Percentiles rank a stretch among this genome's conserved stretches.
Evolutionary conservation across 176 grass and related monocot species (phyloP).

Genomic region (Alloteropsis semialata): DNA sequence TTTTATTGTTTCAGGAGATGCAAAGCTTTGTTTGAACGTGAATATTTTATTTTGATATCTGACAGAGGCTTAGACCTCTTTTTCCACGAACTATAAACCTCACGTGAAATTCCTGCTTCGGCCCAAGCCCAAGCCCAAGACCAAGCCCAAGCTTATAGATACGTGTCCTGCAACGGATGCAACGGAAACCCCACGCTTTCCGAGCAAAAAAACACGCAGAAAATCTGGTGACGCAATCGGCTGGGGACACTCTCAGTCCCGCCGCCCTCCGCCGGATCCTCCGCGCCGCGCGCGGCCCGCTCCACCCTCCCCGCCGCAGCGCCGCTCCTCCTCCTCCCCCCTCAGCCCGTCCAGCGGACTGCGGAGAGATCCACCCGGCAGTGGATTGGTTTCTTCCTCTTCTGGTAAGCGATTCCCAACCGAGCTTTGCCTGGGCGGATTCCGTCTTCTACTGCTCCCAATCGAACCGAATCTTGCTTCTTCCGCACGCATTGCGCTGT

Average conservation of each 20-base stretch:
- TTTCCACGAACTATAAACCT: neutral
- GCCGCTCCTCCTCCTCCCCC: neutral
- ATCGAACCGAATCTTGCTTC: too few relatives aligned
- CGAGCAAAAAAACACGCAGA: neutral
- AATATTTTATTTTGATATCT: neutral
- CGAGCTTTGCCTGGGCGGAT: too few relatives aligned
- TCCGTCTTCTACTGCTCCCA: neutral
- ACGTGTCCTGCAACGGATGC: neutral
- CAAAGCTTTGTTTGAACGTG: too few relatives aligned
- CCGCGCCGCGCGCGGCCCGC: neutral
- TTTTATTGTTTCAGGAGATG: too few relatives aligned
- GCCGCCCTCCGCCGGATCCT: neutral
- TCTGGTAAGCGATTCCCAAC: neutral
- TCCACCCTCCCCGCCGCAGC: neutral
- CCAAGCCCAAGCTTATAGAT: neutral
- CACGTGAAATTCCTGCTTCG: neutral
- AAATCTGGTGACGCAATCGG: constrained; percentile 1
- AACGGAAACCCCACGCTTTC: neutral
- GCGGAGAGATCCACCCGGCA: neutral
- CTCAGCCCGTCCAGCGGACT: neutral
- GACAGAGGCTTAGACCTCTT: neutral
- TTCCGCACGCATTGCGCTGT: too few relatives aligned
- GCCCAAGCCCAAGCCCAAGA: neutral
- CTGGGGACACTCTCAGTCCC: neutral
- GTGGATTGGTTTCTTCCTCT: neutral